These are phyloP conservation scores for Sporothrix curviconia DNA, from an alignment of 2,329 filamentous ascomycete genomes.

Conservation along the genomic window DNA sequence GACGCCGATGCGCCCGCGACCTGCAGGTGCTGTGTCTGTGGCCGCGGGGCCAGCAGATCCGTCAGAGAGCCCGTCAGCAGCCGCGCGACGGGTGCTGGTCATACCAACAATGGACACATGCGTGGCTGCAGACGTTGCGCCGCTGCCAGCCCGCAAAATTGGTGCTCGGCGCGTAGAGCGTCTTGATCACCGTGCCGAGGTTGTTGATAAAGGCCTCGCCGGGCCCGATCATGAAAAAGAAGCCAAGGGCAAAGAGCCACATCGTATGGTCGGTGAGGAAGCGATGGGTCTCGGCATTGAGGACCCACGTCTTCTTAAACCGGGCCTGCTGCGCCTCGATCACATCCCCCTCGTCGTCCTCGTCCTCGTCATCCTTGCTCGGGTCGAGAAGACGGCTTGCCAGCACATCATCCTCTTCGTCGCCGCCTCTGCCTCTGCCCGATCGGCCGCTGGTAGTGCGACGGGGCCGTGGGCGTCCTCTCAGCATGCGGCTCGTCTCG, in stretches of 20 bases:
- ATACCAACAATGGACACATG: slow-evolving; percentile 91
- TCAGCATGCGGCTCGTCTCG: slow-evolving; percentile 10
- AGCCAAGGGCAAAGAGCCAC: slow-evolving; percentile 89
- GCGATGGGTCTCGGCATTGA: slow-evolving; percentile 81
- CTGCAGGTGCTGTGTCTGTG: slow-evolving; percentile 52
- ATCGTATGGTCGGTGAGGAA: slow-evolving; percentile 87
- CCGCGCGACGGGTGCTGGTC: slow-evolving; percentile 81
- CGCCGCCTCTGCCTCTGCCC: too few species aligned
- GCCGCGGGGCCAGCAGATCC: slow-evolving; percentile 71
- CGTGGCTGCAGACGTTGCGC: slow-evolving; percentile 62
- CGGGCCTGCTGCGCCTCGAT: slow-evolving; percentile 35
- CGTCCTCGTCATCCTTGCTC: slow-evolving; percentile 16
- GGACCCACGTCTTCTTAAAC: slow-evolving; percentile 72
- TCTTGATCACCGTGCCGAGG: slow-evolving; percentile 85
- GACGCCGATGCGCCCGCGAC: slow-evolving; percentile 25
- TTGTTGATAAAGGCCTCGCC: slow-evolving; percentile 99
- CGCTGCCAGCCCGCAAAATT: neutral
- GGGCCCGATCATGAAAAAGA: slow-evolving; percentile 87
- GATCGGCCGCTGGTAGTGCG: too few species aligned
- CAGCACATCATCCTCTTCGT: slow-evolving; percentile 12
- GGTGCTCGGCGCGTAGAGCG: slow-evolving; percentile 56
- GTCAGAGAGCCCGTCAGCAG: slow-evolving; percentile 85
- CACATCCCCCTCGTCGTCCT: slow-evolving; percentile 27
- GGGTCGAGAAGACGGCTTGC: slow-evolving; percentile 17
- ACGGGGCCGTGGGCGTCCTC: neutral